Evolutionary conservation across 805 yeast species (phyloP), one percentile per base, ranked within the genome.

Genomic region (Debaryomyces hansenii): DNA sequence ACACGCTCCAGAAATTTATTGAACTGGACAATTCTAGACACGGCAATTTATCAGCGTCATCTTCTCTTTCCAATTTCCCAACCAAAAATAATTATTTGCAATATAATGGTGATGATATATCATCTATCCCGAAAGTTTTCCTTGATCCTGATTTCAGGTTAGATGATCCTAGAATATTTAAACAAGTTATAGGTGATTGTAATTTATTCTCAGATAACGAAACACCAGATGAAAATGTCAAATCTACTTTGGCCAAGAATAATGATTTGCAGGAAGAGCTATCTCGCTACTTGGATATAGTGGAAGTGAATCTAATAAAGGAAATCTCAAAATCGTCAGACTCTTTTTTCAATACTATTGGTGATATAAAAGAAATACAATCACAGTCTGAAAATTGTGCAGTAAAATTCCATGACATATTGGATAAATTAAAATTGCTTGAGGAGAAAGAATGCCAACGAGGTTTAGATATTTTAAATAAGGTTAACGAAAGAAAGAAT

Each of bases 141-240:
- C 83, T 85, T 51, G 79, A 78, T 20, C 71, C 78, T 6, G 78
- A 82, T 35, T 94, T 94, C 66, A 75, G 88, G 52, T 72, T 94
- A 34, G 97, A 94, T 56, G 90, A 94, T 60, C 97, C 97, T 5
- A 75, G 96, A 46, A 76, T 84, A 1, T 92, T 92, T 63, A 82
- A 83, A 45, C 72, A 79, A 48, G 96, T 91, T 2, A 75, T 87
- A 11, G 90, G 83, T 37, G 79, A 78, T 35, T 68, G 80, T 2
- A 77, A 78, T 15, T 68, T 81, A 16, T 48, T 70, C 5, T 61
- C 72, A 15, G 16, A 31, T 31, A 60, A 63, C 35, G 62, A 59
- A 9, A 64, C 56, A 12, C 47, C 54, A 6, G 56, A 53, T 8
- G 36, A 45, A 9, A 49, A 51, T 16, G 48, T 55, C 11, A 53